Evolutionary conservation across 495 filamentous ascomycete genomes (phyloP).

Genomic region (Aspergillus steynii): DNA sequence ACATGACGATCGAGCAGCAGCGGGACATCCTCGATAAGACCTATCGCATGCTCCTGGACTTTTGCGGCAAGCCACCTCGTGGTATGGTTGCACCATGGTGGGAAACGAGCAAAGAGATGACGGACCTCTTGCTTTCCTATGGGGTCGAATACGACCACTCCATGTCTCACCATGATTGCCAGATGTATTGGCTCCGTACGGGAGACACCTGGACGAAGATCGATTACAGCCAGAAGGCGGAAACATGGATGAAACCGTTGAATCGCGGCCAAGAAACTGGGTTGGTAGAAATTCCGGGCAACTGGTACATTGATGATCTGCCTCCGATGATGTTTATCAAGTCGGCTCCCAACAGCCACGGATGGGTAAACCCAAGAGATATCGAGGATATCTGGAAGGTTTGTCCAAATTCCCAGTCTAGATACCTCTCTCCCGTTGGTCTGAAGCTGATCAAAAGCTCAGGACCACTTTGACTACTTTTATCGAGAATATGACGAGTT

Average conservation of each 20-base stretch:
- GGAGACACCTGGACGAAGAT: conserved; percentile 65
- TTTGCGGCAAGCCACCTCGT: conserved; percentile 72
- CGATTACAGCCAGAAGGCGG: conserved; percentile 58
- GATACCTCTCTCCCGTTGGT: background rate
- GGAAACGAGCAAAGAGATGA: conserved; percentile 67
- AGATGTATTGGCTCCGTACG: conserved; percentile 64
- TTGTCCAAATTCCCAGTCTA: background rate
- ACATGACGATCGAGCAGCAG: conserved; percentile 75
- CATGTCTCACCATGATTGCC: conserved; percentile 66
- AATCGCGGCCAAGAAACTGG: conserved; percentile 51
- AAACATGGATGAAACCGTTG: conserved; percentile 68
- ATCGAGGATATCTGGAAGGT: conserved; percentile 59
- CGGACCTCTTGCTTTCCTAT: conserved; percentile 64
- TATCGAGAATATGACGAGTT: conserved; percentile 71
- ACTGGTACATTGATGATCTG: conserved; percentile 70
- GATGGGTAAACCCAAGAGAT: conserved; percentile 61
- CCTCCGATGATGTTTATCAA: conserved; percentile 66
- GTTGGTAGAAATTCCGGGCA: conserved; percentile 65
- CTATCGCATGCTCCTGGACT: conserved; percentile 68
- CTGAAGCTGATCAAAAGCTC: background rate
- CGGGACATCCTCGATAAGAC: conserved; percentile 75
- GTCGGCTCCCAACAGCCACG: conserved; percentile 57
- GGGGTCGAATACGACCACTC: conserved; percentile 72
- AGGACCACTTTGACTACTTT: conserved; percentile 70
- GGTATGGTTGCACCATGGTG: conserved; percentile 69